Percentiles rank a stretch among this genome's conserved stretches.
Evolutionary conservation across 2,329 filamentous ascomycete species (phyloP).

Genomic region (Geosmithia flava): DNA sequence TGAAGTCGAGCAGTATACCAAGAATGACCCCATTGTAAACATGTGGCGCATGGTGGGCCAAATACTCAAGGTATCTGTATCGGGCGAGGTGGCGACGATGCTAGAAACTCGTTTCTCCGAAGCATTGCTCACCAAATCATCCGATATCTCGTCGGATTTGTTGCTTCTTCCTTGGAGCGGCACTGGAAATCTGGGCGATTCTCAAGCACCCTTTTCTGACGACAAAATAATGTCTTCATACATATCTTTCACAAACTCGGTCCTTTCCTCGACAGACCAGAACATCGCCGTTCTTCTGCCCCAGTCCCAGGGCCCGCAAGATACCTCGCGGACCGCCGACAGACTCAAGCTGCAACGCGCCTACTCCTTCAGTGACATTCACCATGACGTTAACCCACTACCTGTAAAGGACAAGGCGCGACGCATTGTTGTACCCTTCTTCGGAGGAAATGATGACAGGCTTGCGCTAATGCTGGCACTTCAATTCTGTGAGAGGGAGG

Average conservation of each 20-base stretch:
- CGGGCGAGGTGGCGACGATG: slow-evolving; percentile 68
- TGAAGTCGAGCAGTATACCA: slow-evolving; percentile 61
- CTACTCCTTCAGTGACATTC: slow-evolving; percentile 44
- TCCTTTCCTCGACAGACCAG: slow-evolving; percentile 50
- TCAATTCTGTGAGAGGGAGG: slow-evolving; percentile 68
- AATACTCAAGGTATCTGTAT: slow-evolving; percentile 71
- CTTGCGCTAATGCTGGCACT: slow-evolving; percentile 70
- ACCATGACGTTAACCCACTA: slow-evolving; percentile 40
- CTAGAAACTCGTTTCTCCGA: slow-evolving; percentile 70
- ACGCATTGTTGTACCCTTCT: slow-evolving; percentile 78
- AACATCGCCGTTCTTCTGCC: slow-evolving; percentile 69
- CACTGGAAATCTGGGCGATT: slow-evolving; percentile 60
- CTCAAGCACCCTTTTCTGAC: slow-evolving; percentile 13
- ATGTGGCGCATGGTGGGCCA: slow-evolving; percentile 82
- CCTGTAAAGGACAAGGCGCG: slow-evolving; percentile 59
- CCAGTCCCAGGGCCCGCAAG: slow-evolving; percentile 32
- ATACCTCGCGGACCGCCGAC: slow-evolving; percentile 25
- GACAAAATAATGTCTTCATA: slow-evolving; percentile 39
- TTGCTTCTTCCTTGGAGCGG: slow-evolving; percentile 87
- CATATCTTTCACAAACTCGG: slow-evolving; percentile 57
- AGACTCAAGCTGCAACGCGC: slow-evolving; percentile 31
- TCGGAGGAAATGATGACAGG: slow-evolving; percentile 73
- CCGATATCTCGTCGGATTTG: slow-evolving; percentile 58
- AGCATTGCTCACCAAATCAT: slow-evolving; percentile 57
- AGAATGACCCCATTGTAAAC: slow-evolving; percentile 76